phyloP scores from a whole-genome alignment of 306 rosid species.

The Inga oerstediana region DNA sequence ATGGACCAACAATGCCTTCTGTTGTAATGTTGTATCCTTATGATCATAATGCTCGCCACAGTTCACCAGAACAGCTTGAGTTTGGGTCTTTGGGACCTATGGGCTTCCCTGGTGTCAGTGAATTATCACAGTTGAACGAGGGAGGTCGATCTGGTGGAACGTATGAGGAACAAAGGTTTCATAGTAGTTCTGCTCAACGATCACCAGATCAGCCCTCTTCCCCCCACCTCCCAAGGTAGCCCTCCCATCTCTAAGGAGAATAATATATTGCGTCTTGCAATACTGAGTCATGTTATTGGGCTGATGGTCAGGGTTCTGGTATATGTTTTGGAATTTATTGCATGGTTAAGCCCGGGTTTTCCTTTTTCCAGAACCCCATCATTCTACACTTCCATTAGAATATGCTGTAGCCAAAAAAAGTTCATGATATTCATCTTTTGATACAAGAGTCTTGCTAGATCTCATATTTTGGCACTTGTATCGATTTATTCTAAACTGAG shows the following conservation, averaged over 20 bases:
- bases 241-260: slow-evolving; percentile 19
- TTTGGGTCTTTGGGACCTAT: slow-evolving; percentile 74
- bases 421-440: neutral
- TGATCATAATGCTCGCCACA: slow-evolving; percentile 57
- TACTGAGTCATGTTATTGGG: neutral
- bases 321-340: neutral
- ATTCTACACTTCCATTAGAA: neutral
- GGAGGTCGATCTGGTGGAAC: slow-evolving; percentile 50
- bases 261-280: neutral
- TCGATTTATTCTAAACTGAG: slow-evolving; percentile 38
- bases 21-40: slow-evolving; percentile 78
- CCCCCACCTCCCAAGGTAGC: slow-evolving; percentile 63
- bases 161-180: slow-evolving; percentile 70
- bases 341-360: neutral
- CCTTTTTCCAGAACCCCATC: neutral
- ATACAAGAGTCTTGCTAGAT: neutral
- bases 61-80: slow-evolving; percentile 70
- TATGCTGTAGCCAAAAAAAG: neutral
- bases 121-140: slow-evolving; percentile 47
- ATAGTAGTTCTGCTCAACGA: slow-evolving; percentile 49
- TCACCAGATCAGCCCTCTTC: slow-evolving; percentile 76
- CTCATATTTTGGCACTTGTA: neutral
- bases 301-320: slow-evolving; percentile 6
- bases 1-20: slow-evolving; percentile 65
- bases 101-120: slow-evolving; percentile 57